These are phyloP conservation scores for Schwanniomyces vanrijiae DNA, from an alignment of 805 yeast species.

Conservation along the genomic window DNA sequence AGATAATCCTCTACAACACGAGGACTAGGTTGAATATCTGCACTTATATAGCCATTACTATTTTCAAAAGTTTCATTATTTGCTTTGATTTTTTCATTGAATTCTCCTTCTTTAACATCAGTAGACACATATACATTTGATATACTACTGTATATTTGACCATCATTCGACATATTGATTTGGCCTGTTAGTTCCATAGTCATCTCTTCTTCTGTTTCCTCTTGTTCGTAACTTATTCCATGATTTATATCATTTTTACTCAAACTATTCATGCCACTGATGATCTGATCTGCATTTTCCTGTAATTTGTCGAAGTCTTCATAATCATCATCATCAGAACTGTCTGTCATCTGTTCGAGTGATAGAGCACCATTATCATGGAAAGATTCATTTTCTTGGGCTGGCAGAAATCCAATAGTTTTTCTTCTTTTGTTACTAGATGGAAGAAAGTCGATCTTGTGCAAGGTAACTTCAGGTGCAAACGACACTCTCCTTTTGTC, in stretches of 20 bases:
- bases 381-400: not conserved
- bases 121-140: not conserved
- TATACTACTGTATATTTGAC: not conserved
- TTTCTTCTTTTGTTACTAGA: constrained; percentile 19
- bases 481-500: constrained; percentile 64
- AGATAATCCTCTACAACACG: not conserved
- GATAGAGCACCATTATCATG: not conserved
- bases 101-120: not conserved
- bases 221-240: constrained; percentile 1
- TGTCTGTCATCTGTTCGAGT: constrained; percentile 13
- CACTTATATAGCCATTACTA: not conserved
- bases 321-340: constrained; percentile 25
- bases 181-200: constrained; percentile 33
- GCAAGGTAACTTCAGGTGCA: constrained; percentile 73
- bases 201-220: constrained; percentile 17
- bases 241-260: not conserved
- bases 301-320: constrained; percentile 2
- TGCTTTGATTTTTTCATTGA: not conserved
- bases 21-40: not conserved
- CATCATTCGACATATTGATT: constrained; percentile 1
- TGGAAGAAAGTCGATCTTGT: constrained; percentile 47
- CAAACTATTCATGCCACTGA: constrained; percentile 3
- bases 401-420: constrained; percentile 24
- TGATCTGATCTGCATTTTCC: constrained; percentile 4
- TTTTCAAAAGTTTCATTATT: not conserved